Evolutionary conservation across 306 rosid species (phyloP).

Genomic region (Cyamopsis tetragonoloba): DNA sequence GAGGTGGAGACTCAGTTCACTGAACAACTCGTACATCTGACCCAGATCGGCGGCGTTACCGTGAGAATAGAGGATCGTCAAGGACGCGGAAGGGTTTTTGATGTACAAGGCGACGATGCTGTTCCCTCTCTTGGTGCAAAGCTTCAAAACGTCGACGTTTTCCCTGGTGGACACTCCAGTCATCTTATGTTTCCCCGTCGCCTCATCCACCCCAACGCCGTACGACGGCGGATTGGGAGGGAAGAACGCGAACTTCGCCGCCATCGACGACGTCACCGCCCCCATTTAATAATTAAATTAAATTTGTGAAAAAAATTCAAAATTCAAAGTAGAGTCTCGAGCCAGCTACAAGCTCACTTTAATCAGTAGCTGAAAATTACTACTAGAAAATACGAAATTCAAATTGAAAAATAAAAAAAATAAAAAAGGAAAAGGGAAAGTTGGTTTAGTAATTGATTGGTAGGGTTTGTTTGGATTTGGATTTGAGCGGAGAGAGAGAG

Average conservation of each 20-base stretch:
- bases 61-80: conserved; percentile 77
- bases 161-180: conserved; percentile 44
- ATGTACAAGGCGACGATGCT: conserved; percentile 64
- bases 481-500: conserved; percentile 1
- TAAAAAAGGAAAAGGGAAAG: too few species aligned
- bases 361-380: too few species aligned
- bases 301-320: background rate
- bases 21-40: conserved; percentile 88
- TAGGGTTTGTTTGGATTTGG: background rate
- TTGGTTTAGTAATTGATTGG: background rate
- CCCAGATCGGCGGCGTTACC: conserved; percentile 99
- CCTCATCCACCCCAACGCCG: conserved; percentile 41
- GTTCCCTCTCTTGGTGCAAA: conserved; percentile 69
- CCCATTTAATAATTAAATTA: conserved; percentile 45
- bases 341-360: too few species aligned
- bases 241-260: conserved; percentile 90
- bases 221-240: conserved; percentile 94
- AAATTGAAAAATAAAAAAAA: too few species aligned
- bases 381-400: too few species aligned
- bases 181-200: conserved; percentile 53
- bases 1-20: conserved; percentile 77
- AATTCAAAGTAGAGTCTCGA: too few species aligned
- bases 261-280: conserved; percentile 87
- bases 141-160: conserved; percentile 85
- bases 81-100: conserved; percentile 58